Conservation (phyloP, 2,329 filamentous ascomycete species). For the Microdochium paspali region DNA sequence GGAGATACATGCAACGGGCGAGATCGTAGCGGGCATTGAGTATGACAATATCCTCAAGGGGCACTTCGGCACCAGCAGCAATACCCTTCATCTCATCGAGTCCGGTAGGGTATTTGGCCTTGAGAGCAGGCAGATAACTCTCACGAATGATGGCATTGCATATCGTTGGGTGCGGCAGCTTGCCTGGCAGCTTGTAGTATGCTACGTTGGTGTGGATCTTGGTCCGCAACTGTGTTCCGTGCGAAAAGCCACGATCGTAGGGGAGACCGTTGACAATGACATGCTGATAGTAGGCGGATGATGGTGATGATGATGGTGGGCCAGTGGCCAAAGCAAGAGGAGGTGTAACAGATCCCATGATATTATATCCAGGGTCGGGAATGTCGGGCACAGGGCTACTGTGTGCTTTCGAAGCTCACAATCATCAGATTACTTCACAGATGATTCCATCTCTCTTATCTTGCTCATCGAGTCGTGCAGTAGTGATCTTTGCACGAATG, state of each 20-base stretch:
- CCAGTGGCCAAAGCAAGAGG: not conserved
- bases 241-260: constrained; percentile 5
- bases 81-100: constrained; percentile 11
- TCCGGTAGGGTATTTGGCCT: constrained; percentile 5
- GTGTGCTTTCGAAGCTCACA: too few relatives aligned
- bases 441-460: too few relatives aligned
- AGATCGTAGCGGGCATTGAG: constrained; percentile 15
- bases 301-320: too few relatives aligned
- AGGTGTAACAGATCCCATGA: constrained; percentile 1
- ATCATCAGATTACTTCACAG: too few relatives aligned
- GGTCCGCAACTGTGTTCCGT: constrained; percentile 4
- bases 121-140: constrained; percentile 8
- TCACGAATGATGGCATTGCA: constrained; percentile 3
- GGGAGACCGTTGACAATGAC: constrained; percentile 5
- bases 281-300: constrained; percentile 4
- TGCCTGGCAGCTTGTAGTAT: constrained; percentile 4
- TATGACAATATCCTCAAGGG: constrained; percentile 11
- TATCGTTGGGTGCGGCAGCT: constrained; percentile 4
- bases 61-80: constrained; percentile 11
- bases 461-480: not conserved
- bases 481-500: not conserved
- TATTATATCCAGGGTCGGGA: too few relatives aligned
- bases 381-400: too few relatives aligned
- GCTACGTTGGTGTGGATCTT: constrained; percentile 6
- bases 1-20: constrained; percentile 3